phyloP scores from a whole-genome alignment of 768 basidiomycete genomes.

The Tricholoma matsutake region DNA sequence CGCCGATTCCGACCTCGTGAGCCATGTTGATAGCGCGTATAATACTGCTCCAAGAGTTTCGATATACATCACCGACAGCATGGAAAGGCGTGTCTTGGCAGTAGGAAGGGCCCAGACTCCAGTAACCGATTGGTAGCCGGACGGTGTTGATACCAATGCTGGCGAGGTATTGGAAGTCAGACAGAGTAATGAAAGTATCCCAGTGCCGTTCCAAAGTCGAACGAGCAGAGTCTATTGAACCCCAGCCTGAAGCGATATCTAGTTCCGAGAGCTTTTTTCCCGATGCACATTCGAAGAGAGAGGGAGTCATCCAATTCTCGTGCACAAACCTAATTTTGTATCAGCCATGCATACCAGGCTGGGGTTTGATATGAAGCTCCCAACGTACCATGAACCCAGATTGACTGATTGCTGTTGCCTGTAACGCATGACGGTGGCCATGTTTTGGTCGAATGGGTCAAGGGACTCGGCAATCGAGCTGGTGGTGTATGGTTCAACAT shows the following conservation, averaged over 20 bases:
- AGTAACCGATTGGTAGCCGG: slow-evolving; percentile 60
- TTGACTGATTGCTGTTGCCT: slow-evolving; percentile 64
- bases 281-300: slow-evolving; percentile 56
- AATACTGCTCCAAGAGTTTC: slow-evolving; percentile 66
- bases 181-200: slow-evolving; percentile 66
- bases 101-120: slow-evolving; percentile 55
- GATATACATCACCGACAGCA: slow-evolving; percentile 47
- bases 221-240: slow-evolving; percentile 38
- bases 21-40: slow-evolving; percentile 62
- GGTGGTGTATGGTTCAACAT: slow-evolving; percentile 29
- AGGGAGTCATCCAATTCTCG: slow-evolving; percentile 74
- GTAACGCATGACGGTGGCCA: slow-evolving; percentile 55
- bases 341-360: neutral
- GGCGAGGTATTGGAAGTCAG: slow-evolving; percentile 67
- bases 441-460: slow-evolving; percentile 45
- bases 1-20: slow-evolving; percentile 56
- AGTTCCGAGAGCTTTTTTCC: slow-evolving; percentile 52
- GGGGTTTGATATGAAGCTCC: neutral
- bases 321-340: slow-evolving; percentile 55
- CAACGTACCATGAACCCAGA: slow-evolving; percentile 54
- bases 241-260: slow-evolving; percentile 68
- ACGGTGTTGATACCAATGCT: slow-evolving; percentile 68
- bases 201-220: slow-evolving; percentile 67
- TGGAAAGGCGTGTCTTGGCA: slow-evolving; percentile 66
- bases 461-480: slow-evolving; percentile 35